Percentiles rank a stretch among this genome's conserved stretches.
These are phyloP conservation scores for Boeremia lycopersici DNA, from an alignment of 2,329 filamentous ascomycete genomes.

Conservation along the genomic window DNA sequence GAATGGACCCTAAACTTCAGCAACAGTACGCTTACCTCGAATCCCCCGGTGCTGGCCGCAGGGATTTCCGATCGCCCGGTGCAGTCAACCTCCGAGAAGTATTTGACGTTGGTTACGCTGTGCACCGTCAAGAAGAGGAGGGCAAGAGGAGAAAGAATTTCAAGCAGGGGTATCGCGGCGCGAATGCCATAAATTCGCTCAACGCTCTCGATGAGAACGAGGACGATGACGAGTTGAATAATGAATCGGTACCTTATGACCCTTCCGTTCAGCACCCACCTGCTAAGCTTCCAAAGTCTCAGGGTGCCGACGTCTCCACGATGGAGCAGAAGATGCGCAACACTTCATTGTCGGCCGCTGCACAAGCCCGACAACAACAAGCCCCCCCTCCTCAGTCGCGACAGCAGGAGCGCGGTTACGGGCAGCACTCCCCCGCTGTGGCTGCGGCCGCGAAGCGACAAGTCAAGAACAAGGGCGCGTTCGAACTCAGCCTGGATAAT, in stretches of 20 bases:
- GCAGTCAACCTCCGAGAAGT: constrained; percentile 95
- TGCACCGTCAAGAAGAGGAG: constrained; percentile 96
- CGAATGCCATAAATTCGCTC: constrained; percentile 67
- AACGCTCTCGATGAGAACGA: constrained; percentile 70
- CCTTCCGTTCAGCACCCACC: constrained; percentile 56
- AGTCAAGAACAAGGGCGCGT: constrained; percentile 79
- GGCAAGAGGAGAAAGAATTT: constrained; percentile 88
- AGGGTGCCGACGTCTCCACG: constrained; percentile 67
- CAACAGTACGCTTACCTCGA: constrained; percentile 61
- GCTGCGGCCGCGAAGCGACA: constrained; percentile 83
- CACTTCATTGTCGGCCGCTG: constrained; percentile 73
- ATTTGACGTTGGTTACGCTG: constrained; percentile 97
- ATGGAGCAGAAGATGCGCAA: constrained; percentile 89
- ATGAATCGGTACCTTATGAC: constrained; percentile 63
- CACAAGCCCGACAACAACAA: constrained; percentile 62
- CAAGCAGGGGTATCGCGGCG: constrained; percentile 69
- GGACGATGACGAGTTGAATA: constrained; percentile 69
- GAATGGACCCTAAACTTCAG: constrained; percentile 63
- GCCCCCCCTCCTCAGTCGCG: constrained; percentile 41
- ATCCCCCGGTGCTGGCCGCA: constrained; percentile 69
- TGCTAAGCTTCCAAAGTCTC: constrained; percentile 71
- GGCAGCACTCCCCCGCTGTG: constrained; percentile 84
- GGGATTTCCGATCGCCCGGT: constrained; percentile 94
- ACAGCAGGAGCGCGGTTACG: constrained; percentile 72
- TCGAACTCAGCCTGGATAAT: constrained; percentile 90